Evolutionary conservation across 2,329 filamentous ascomycete genomes (phyloP).

Genomic region (Alternaria sp.): DNA sequence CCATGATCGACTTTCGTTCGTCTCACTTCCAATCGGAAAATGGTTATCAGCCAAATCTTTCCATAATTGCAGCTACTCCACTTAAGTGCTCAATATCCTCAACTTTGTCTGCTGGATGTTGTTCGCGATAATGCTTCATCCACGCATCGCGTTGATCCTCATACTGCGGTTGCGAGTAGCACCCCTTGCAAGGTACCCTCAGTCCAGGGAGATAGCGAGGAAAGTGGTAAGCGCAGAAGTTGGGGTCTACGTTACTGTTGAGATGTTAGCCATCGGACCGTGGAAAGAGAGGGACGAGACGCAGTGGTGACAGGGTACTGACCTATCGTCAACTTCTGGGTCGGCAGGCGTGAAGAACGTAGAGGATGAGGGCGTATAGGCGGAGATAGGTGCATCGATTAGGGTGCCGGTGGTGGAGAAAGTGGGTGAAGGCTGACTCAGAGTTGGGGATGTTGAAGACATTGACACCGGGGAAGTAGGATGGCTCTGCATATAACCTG

Average conservation of each 20-base stretch:
- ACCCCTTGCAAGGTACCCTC: slow-evolving; percentile 31
- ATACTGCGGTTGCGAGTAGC: slow-evolving; percentile 31
- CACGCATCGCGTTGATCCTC: slow-evolving; percentile 9
- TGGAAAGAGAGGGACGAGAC: not conserved
- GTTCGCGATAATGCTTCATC: slow-evolving; percentile 23
- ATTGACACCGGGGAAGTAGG: not conserved
- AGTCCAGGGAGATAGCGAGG: slow-evolving; percentile 19
- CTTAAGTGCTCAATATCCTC: slow-evolving; percentile 26
- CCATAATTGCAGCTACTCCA: slow-evolving; percentile 25
- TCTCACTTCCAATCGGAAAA: not conserved
- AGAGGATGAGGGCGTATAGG: not conserved
- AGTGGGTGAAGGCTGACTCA: not conserved
- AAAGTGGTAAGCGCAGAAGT: slow-evolving; percentile 30
- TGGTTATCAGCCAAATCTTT: slow-evolving; percentile 12
- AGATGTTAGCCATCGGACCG: not conserved
- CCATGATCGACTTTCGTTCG: not conserved
- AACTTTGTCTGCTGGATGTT: slow-evolving; percentile 21
- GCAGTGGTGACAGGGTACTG: not conserved
- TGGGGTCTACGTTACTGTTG: slow-evolving; percentile 1
- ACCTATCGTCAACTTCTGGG: not conserved
- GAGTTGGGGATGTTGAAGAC: not conserved
- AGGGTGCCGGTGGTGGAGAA: slow-evolving; percentile 4
- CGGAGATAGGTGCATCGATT: not conserved
- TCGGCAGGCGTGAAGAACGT: not conserved
- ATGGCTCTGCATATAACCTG: not conserved